Evolutionary conservation across 495 filamentous ascomycete genomes (phyloP), one percentile per base, ranked within the genome.

Genomic region (Podospora bellae-mahoneyi): DNA sequence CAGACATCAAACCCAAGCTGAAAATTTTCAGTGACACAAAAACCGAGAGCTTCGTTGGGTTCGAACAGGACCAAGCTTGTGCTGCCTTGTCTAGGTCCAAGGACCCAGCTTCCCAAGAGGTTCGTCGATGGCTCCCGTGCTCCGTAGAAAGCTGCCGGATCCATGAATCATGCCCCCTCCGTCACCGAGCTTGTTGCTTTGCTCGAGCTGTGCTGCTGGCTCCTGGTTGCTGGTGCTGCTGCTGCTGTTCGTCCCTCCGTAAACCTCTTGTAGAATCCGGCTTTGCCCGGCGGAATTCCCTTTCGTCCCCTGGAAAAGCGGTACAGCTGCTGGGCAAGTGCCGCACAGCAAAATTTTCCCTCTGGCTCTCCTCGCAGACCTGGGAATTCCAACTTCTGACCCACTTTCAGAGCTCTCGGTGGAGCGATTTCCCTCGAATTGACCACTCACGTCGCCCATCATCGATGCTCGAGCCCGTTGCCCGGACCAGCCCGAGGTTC

Each of bases 401-500:
- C 76, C 73, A 76, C 72, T 62, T 59, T 48, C 60, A 13, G 39
- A 71, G 66, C 71, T 68, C 62, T 44, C 62, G 66, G 75, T 77
- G 75, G 76, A 77, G 69, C 59, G 66, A 58, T 68, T 56, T 74
- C 68, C 54, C 66, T 32, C 66, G 66, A 70, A 78, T 77, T 78
- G 76, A 66, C 76, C 76, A 78, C 68, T 75, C 72, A 78, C 54
- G 71, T 68, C 5, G 59, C 64, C 57, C 55, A 64, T 39, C 66
- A 62, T 59, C 58, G 64, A 61, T 68, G 64, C 68, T 71, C 66
- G 69, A 76, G 68, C 74, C 69, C 71, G 73, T 77, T 73, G 76
- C 76, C 76, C 76, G 73, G 76, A 74, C 75, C 72, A 78, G 75
- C 75, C 76, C 73, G 73, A 75, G 72, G 71, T 73, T 69, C 72